These are phyloP conservation scores for Macadamia integrifolia DNA, from an alignment of 164 flowering plant genomes.

Conservation along the genomic window DNA sequence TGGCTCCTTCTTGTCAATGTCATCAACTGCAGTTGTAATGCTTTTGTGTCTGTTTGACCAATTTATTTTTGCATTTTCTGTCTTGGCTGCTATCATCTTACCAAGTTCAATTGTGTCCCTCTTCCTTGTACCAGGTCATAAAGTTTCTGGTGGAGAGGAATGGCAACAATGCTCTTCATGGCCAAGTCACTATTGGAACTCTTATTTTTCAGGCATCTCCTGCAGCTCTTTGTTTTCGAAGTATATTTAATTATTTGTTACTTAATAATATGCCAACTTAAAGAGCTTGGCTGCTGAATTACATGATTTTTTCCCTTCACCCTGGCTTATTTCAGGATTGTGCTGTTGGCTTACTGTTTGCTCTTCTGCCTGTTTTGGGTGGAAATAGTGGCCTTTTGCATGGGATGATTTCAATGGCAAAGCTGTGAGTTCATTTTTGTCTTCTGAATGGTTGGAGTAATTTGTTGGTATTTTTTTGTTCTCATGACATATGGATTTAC, in stretches of 20 bases:
- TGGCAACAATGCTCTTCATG: constrained; percentile 63
- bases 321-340: constrained; percentile 65
- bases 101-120: constrained; percentile 3
- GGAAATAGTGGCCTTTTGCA: constrained; percentile 75
- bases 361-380: constrained; percentile 96
- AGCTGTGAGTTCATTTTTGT: constrained; percentile 52
- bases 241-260: background rate
- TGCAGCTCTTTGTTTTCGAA: constrained; percentile 8
- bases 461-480: background rate
- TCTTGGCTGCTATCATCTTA: background rate
- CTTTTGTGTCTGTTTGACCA: constrained; percentile 6
- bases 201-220: constrained; percentile 82
- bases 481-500: no score
- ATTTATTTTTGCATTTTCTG: background rate
- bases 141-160: constrained; percentile 76
- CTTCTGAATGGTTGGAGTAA: background rate
- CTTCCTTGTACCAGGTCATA: constrained; percentile 52
- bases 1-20: constrained; percentile 93
- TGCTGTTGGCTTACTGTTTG: constrained; percentile 95
- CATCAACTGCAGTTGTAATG: constrained; percentile 94
- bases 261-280: background rate
- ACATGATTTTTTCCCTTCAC: background rate
- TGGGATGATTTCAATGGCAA: constrained; percentile 81
- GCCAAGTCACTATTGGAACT: constrained; percentile 94
- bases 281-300: background rate